Conservation (phyloP, 1,284 basidiomycete genomes). For the Anthracocystis panici-leucophaei region DNA sequence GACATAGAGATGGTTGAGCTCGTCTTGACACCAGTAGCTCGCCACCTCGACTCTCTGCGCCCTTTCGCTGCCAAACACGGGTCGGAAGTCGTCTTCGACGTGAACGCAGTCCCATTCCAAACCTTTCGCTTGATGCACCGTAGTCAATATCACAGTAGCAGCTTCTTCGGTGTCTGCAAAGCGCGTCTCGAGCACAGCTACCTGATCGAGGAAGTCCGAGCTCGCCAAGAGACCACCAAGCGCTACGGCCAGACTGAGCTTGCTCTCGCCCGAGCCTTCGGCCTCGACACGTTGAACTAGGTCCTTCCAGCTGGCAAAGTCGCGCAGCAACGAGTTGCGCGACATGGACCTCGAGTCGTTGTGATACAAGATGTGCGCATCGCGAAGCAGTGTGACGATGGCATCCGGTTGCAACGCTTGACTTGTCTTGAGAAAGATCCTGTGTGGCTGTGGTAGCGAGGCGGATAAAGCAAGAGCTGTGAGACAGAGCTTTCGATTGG, state of each 20-base stretch:
- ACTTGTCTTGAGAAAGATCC: slow-evolving; percentile 61
- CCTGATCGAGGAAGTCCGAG: slow-evolving; percentile 54
- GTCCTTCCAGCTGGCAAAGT: slow-evolving; percentile 64
- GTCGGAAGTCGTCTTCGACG: slow-evolving; percentile 62
- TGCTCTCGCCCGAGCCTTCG: slow-evolving; percentile 58
- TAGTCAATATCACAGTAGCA: slow-evolving; percentile 56
- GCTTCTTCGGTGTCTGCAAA: slow-evolving; percentile 43
- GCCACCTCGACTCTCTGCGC: slow-evolving; percentile 44
- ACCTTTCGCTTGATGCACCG: slow-evolving; percentile 65
- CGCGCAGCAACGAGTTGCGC: slow-evolving; percentile 53
- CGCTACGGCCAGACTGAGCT: slow-evolving; percentile 57
- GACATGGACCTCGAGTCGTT: slow-evolving; percentile 45
- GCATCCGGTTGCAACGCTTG: slow-evolving; percentile 50
- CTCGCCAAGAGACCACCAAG: slow-evolving; percentile 43
- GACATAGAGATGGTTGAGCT: slow-evolving; percentile 63
- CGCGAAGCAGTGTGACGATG: slow-evolving; percentile 55
- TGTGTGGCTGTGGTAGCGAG: slow-evolving; percentile 33
- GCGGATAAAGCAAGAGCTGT: slow-evolving; percentile 54
- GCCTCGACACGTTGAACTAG: slow-evolving; percentile 63
- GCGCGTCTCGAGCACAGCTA: slow-evolving; percentile 47
- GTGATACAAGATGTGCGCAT: slow-evolving; percentile 59
- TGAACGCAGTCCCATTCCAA: slow-evolving; percentile 63
- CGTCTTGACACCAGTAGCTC: slow-evolving; percentile 50
- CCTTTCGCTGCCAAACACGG: slow-evolving; percentile 32
- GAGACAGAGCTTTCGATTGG: slow-evolving; percentile 57